These are phyloP conservation scores for Epichloe typhina DNA, from an alignment of 2,329 filamentous ascomycete species.

Conservation along the genomic window DNA sequence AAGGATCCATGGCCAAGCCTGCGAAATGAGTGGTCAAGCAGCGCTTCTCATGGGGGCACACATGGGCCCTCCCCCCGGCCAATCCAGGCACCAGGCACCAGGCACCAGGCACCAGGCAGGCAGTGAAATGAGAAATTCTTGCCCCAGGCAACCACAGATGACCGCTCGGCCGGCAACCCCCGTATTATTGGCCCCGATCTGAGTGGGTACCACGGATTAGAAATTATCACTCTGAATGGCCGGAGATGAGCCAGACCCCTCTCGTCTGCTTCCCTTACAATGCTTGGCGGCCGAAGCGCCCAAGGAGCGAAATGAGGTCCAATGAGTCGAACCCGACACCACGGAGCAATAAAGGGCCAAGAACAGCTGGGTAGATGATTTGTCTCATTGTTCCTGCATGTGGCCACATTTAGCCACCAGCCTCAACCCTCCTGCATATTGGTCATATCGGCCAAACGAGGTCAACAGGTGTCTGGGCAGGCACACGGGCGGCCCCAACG, in stretches of 20 bases:
- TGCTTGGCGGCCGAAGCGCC: not conserved
- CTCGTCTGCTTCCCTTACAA: not conserved
- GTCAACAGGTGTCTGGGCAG: no score
- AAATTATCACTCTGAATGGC: not conserved
- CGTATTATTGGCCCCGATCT: not conserved
- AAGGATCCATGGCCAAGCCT: not conserved
- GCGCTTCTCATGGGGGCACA: not conserved
- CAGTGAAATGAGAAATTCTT: not conserved
- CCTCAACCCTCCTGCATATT: no score
- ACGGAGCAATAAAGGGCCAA: not conserved
- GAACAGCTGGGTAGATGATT: conserved; percentile 10
- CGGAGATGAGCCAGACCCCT: not conserved
- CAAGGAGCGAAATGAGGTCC: not conserved
- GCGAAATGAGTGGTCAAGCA: not conserved
- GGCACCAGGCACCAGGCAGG: not conserved
- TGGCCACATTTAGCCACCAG: not conserved
- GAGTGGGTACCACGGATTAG: not conserved
- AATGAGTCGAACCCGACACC: not conserved
- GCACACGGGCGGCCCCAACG: no score
- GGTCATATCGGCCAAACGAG: no score
- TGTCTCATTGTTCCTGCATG: conserved; percentile 18
- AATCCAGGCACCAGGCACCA: no score
- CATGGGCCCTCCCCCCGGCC: no score
- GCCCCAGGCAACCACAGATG: not conserved
- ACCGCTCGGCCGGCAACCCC: not conserved